These are phyloP conservation scores for Pythium biforme DNA, from an alignment of 352 stramenopile species.

Conservation along the genomic window DNA sequence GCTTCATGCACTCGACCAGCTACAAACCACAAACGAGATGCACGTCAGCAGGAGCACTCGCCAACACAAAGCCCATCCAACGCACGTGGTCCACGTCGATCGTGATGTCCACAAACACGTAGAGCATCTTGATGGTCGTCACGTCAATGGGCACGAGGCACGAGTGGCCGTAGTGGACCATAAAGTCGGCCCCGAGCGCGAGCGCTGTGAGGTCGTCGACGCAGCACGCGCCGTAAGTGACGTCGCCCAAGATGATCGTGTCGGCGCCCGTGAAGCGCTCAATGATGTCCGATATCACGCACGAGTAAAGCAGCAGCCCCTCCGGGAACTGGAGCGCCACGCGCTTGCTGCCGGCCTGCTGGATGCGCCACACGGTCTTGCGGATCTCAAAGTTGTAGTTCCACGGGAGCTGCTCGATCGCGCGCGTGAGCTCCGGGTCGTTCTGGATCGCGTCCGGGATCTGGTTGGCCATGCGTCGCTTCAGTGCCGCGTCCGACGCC, in stretches of 20 bases:
- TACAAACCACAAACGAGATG: slow-evolving; percentile 16
- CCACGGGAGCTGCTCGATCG: slow-evolving; percentile 93
- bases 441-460: slow-evolving; percentile 91
- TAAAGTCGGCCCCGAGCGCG: slow-evolving; percentile 94
- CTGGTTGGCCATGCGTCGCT: slow-evolving; percentile 81
- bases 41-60: background rate
- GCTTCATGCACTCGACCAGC: slow-evolving; percentile 95
- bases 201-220: slow-evolving; percentile 98
- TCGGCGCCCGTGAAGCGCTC: slow-evolving; percentile 91
- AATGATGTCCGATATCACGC: slow-evolving; percentile 98
- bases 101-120: slow-evolving; percentile 99
- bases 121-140: slow-evolving; percentile 96
- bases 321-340: slow-evolving; percentile 99
- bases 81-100: slow-evolving; percentile 96
- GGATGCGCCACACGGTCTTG: slow-evolving; percentile 97
- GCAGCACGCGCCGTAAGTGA: slow-evolving; percentile 99
- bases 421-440: slow-evolving; percentile 83
- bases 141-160: slow-evolving; percentile 98
- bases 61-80: no score
- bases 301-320: slow-evolving; percentile 97
- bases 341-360: slow-evolving; percentile 82
- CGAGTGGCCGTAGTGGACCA: slow-evolving; percentile 99
- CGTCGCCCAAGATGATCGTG: slow-evolving; percentile 96
- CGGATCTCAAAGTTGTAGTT: slow-evolving; percentile 99
- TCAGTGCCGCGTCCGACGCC: slow-evolving; percentile 48